Conservation (phyloP, 2,329 filamentous ascomycete species). For the Stagonosporopsis cucurbitacearum region DNA sequence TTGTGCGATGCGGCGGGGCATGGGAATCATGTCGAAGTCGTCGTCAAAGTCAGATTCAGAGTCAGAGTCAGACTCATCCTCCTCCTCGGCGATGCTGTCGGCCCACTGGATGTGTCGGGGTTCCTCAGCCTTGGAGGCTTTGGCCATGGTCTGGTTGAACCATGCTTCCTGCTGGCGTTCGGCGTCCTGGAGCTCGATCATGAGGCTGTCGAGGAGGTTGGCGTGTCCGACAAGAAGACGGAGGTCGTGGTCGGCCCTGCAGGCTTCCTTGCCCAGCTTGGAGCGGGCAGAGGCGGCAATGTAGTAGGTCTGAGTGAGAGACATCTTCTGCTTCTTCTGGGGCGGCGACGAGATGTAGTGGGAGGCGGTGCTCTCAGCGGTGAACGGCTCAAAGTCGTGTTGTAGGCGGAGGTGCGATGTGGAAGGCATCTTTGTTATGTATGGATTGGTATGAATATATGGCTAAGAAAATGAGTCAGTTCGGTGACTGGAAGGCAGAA, state of each 20-base stretch:
- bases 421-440: constrained; percentile 54
- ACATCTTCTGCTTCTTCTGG: constrained; percentile 82
- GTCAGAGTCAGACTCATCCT: constrained; percentile 65
- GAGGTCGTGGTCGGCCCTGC: constrained; percentile 90
- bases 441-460: constrained; percentile 40
- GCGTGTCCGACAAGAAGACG: constrained; percentile 95
- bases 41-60: constrained; percentile 62
- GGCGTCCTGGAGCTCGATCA: constrained; percentile 89
- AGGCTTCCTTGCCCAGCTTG: constrained; percentile 94
- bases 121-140: constrained; percentile 68
- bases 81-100: constrained; percentile 76
- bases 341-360: constrained; percentile 52
- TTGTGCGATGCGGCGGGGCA: constrained; percentile 50
- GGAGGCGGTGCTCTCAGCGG: constrained; percentile 53
- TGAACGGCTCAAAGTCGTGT: constrained; percentile 55
- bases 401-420: constrained; percentile 55
- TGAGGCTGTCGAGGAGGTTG: constrained; percentile 95
- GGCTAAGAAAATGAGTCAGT: constrained; percentile 59
- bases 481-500: constrained; percentile 39
- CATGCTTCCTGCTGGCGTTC: constrained; percentile 95
- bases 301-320: constrained; percentile 97
- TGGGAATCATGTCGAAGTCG: constrained; percentile 54
- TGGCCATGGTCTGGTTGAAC: constrained; percentile 95
- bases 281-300: constrained; percentile 94
- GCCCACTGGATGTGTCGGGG: constrained; percentile 84